phyloP scores from a whole-genome alignment of 2,329 filamentous ascomycete genomes.

The Sarocladium kiliense region DNA sequence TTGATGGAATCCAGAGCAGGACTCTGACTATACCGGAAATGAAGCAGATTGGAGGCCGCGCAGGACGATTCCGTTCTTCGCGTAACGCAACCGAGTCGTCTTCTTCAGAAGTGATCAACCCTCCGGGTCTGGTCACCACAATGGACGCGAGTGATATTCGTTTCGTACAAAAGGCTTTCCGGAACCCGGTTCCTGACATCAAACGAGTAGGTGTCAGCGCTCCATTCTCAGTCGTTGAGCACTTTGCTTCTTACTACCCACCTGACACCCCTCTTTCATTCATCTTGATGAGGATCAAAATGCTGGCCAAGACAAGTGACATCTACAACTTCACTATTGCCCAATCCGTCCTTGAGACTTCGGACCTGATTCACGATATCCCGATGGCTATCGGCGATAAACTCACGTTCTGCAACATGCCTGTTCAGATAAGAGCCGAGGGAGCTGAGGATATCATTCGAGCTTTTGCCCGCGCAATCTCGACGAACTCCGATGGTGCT shows the following conservation, averaged over 20 bases:
- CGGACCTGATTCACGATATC: conserved; percentile 70
- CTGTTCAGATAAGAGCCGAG: conserved; percentile 45
- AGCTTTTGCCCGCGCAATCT: conserved; percentile 65
- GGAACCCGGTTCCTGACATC: conserved; percentile 59
- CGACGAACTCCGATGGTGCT: conserved; percentile 59
- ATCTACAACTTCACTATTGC: conserved; percentile 63
- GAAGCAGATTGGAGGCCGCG: conserved; percentile 92
- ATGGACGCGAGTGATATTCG: conserved; percentile 66
- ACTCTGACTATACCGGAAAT: conserved; percentile 69
- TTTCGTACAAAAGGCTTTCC: conserved; percentile 58
- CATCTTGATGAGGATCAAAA: conserved; percentile 69
- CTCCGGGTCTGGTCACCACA: conserved; percentile 69
- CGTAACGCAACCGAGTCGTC: conserved; percentile 37
- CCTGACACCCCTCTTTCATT: conserved; percentile 76
- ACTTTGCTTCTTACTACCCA: conserved; percentile 78
- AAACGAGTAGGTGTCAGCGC: conserved; percentile 69
- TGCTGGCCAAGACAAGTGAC: conserved; percentile 58
- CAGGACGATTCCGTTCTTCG: conserved; percentile 78
- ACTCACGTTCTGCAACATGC: conserved; percentile 69
- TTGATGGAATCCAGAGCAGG: conserved; percentile 53
- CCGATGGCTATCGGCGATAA: conserved; percentile 68
- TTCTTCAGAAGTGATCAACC: conserved; percentile 14
- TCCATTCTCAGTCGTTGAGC: conserved; percentile 63
- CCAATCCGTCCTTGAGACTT: conserved; percentile 56
- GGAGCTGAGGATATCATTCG: conserved; percentile 46